Conservation (phyloP, 257 asterid genomes). For the Solanum etuberosum region DNA sequence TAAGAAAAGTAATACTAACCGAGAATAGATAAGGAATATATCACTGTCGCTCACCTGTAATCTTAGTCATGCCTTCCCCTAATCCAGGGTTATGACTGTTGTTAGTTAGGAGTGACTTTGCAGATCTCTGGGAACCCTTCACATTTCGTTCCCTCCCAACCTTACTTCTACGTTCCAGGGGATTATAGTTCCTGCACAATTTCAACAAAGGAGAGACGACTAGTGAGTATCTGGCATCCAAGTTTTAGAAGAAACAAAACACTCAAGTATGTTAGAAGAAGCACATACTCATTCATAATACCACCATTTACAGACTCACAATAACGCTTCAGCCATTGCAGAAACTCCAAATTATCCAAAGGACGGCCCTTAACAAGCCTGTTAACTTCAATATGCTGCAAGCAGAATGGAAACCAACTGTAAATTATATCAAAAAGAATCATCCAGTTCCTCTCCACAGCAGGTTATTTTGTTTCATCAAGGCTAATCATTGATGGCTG, state of each 20-base stretch:
- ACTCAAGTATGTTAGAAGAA: constrained; percentile 2
- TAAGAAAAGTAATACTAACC: background rate
- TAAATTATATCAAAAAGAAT: background rate
- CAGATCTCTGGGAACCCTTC: constrained; percentile 46
- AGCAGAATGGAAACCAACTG: background rate
- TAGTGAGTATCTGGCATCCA: background rate
- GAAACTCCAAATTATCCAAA: constrained; percentile 87
- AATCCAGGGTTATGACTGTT: constrained; percentile 32
- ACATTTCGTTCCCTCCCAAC: constrained; percentile 55
- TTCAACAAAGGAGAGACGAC: constrained; percentile 3
- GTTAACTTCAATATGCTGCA: constrained; percentile 92
- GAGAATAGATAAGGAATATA: background rate
- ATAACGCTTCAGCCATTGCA: constrained; percentile 91
- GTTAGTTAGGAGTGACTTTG: constrained; percentile 63
- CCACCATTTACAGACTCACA: constrained; percentile 91
- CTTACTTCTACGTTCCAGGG: constrained; percentile 76
- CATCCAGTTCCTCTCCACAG: background rate
- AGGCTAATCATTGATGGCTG: background rate
- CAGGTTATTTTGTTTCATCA: background rate
- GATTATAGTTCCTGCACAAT: constrained; percentile 60
- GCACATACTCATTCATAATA: constrained; percentile 59
- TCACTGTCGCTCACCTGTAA: constrained; percentile 21
- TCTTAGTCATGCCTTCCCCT: constrained; percentile 35
- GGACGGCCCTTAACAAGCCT: constrained; percentile 88
- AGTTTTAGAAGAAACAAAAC: background rate